Percentiles rank a stretch among this genome's conserved stretches.
Conservation (phyloP, 1,139 yeast genomes). For the Debaryomyces psychrophilus region DNA sequence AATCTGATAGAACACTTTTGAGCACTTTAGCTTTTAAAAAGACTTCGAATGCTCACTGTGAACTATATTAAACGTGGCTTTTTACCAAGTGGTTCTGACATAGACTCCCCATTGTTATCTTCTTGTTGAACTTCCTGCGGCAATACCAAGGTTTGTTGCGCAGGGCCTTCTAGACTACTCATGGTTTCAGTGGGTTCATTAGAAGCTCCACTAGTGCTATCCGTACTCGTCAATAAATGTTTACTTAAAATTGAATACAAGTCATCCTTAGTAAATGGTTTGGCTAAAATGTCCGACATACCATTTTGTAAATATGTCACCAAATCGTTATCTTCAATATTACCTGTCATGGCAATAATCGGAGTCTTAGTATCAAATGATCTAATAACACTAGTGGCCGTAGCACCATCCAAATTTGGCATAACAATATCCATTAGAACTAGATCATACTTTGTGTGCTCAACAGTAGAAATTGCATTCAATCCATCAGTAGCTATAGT, state of each 20-base stretch:
- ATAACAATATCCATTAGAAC: slow-evolving; percentile 92
- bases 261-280: slow-evolving; percentile 89
- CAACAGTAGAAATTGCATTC: slow-evolving; percentile 81
- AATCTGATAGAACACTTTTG: not conserved
- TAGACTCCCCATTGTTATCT: slow-evolving; percentile 2
- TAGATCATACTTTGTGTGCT: slow-evolving; percentile 73
- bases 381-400: slow-evolving; percentile 85
- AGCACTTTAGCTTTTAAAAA: too few species aligned
- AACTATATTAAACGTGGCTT: slow-evolving; percentile 20
- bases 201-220: slow-evolving; percentile 9
- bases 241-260: slow-evolving; percentile 73
- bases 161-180: slow-evolving; percentile 15
- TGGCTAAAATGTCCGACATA: slow-evolving; percentile 88
- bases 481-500: slow-evolving; percentile 92
- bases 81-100: slow-evolving; percentile 18
- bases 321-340: slow-evolving; percentile 77
- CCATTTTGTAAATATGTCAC: slow-evolving; percentile 85
- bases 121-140: slow-evolving; percentile 15
- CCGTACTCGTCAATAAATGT: slow-evolving; percentile 46
- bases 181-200: slow-evolving; percentile 8
- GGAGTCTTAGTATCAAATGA: slow-evolving; percentile 84
- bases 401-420: slow-evolving; percentile 94
- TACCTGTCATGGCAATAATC: slow-evolving; percentile 92
- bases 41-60: slow-evolving; percentile 2
- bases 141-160: slow-evolving; percentile 16